Percentiles rank a stretch among this genome's conserved stretches.
Evolutionary conservation across 2,329 filamentous ascomycete genomes (phyloP).

Genomic region (Aphanoascus verrucosus): DNA sequence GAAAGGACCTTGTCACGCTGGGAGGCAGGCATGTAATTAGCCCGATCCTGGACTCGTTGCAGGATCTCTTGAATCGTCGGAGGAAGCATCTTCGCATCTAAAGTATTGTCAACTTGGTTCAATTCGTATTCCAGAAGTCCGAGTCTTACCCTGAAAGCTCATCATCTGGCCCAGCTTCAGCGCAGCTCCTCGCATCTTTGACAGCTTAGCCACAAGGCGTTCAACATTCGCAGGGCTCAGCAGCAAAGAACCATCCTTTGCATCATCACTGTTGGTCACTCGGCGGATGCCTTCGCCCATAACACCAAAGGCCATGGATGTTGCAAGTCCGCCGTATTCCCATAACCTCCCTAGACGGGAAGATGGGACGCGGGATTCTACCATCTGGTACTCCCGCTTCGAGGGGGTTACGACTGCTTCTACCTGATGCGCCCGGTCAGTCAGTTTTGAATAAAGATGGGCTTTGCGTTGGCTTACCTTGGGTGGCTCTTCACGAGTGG

Average conservation of each 20-base stretch:
- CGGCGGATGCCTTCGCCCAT: conserved; percentile 75
- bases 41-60: conserved; percentile 87
- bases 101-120: conserved; percentile 8
- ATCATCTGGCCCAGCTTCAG: conserved; percentile 96
- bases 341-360: conserved; percentile 77
- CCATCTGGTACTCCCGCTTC: conserved; percentile 51
- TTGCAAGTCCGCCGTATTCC: conserved; percentile 89
- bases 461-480: neutral
- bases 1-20: conserved; percentile 78
- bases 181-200: conserved; percentile 93
- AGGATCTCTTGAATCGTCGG: conserved; percentile 77
- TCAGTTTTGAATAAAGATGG: neutral
- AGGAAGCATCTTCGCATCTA: conserved; percentile 86
- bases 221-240: conserved; percentile 88
- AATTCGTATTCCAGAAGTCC: neutral
- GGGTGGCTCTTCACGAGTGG: neutral
- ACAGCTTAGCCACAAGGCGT: conserved; percentile 80
- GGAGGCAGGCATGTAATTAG: conserved; percentile 94
- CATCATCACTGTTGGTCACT: conserved; percentile 55
- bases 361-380: conserved; percentile 82
- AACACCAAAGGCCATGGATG: conserved; percentile 89
- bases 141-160: conserved; percentile 63
- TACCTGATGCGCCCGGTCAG: conserved; percentile 20
- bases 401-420: conserved; percentile 18
- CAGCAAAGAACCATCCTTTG: conserved; percentile 59